Conservation (phyloP, 768 basidiomycete species). For the Mycena filopes region DNA sequence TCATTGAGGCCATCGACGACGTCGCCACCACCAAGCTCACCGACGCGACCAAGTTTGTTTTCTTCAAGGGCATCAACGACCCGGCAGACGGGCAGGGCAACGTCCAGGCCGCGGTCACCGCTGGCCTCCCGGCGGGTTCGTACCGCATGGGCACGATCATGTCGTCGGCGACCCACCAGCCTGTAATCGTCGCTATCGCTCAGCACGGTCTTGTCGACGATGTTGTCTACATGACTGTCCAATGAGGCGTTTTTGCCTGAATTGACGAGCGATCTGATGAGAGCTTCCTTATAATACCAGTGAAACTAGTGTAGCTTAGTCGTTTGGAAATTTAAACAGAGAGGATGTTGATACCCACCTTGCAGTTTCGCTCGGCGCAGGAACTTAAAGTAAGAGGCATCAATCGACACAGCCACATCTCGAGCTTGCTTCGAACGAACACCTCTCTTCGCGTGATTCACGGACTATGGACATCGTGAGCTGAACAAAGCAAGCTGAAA, state of each 20-base stretch:
- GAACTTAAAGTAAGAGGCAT: too few relatives aligned
- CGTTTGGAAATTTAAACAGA: too few relatives aligned
- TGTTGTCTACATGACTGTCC: conserved; percentile 49
- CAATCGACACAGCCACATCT: too few relatives aligned
- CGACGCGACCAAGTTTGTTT: conserved; percentile 55
- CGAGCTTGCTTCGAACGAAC: too few relatives aligned
- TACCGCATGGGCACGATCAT: conserved; percentile 70
- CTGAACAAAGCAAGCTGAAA: too few relatives aligned
- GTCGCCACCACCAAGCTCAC: neutral
- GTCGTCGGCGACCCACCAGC: conserved; percentile 61
- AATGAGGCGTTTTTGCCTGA: too few relatives aligned
- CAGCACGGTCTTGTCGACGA: conserved; percentile 65
- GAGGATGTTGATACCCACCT: too few relatives aligned
- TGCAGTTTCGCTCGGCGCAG: too few relatives aligned
- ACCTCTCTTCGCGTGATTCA: too few relatives aligned
- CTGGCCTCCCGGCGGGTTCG: conserved; percentile 63
- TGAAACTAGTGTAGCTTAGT: too few relatives aligned
- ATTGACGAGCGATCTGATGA: neutral
- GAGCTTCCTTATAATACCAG: neutral
- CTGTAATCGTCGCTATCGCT: conserved; percentile 57
- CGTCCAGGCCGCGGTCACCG: conserved; percentile 48
- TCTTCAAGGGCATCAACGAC: conserved; percentile 71
- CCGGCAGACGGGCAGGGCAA: conserved; percentile 19
- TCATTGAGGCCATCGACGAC: conserved; percentile 11
- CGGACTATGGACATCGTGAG: too few relatives aligned